Evolutionary conservation across 805 yeast genomes (phyloP), one percentile per base, ranked within the genome.

Genomic region (Huiozyma naganishii): DNA sequence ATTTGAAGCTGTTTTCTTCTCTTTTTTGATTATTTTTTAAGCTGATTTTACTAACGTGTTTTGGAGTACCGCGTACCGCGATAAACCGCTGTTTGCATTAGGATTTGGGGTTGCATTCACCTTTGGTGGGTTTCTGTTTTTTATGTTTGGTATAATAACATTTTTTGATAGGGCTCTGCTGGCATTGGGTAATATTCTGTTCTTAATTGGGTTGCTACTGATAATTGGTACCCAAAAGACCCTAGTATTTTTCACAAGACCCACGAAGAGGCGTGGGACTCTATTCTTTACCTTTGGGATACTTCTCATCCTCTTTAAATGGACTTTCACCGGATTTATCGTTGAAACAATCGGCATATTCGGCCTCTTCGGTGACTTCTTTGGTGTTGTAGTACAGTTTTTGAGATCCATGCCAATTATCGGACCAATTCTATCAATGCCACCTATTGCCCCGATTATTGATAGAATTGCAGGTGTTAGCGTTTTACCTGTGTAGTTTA

Each of bases 31-130:
- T 28, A 37, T 39, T 36, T 37, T 27, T 34, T 27, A 13, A 5
- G 6, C 27, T 29, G 17, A 17, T 13, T 35, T 28, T 5, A 13
- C 10, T 32, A 17, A 17, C 23, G 23, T 17, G 23, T 17, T 17
- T 17, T 17, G 23, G 23, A 17, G 23, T 29, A 36, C 23, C 23
- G 23, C 23, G 23, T 17, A 17, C 23, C 23, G 23, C 23, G 23
- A 7, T n/a, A 1, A 12, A 35, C 37, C 5, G 13, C 6, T n/a
- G 37, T 9, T 9, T 17, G 27, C 1, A 8, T 7, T 48, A 85
- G 95, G 88, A 65, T 79, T 82, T 56, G 97, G 97, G 33, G 96
- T 86, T 13, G 95, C 86, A 2, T 82, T 88, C 70, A 85, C 95
- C 4, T 88, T 94, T 12, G 83, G 82, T 32, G 95, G 80, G 7